A percentile compares a stretch with the other conserved stretches of the same genome.
phyloP scores from a whole-genome alignment of 2,329 filamentous ascomycete species.

The Alternaria brassicae region DNA sequence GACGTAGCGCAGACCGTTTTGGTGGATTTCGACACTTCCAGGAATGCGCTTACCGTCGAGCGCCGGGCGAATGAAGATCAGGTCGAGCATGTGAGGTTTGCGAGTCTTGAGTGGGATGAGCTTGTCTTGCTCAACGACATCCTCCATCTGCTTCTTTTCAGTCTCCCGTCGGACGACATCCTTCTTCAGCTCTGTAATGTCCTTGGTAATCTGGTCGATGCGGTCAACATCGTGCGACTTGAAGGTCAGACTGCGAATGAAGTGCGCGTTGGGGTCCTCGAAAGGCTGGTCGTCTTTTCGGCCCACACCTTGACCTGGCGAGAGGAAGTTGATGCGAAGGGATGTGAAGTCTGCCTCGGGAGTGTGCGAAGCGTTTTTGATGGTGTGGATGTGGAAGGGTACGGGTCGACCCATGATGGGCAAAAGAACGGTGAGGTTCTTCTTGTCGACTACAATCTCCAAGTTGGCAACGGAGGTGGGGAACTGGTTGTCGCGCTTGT shows the following conservation, averaged over 20 bases:
- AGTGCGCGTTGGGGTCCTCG: conserved; percentile 94
- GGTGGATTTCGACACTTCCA: conserved; percentile 95
- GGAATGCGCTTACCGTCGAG: conserved; percentile 97
- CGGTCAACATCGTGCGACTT: conserved; percentile 87
- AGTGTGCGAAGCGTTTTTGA: conserved; percentile 98
- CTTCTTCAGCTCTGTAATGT: conserved; percentile 96
- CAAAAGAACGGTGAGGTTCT: conserved; percentile 87
- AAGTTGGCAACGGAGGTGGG: conserved; percentile 83
- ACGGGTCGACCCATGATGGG: conserved; percentile 98
- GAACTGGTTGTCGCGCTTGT: conserved; percentile 96
- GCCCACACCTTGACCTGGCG: conserved; percentile 94
- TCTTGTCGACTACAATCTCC: conserved; percentile 87
- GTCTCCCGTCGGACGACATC: conserved; percentile 90
- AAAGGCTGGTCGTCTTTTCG: conserved; percentile 98
- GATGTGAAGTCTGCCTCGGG: conserved; percentile 95
- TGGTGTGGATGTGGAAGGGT: conserved; percentile 96
- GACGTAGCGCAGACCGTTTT: conserved; percentile 94
- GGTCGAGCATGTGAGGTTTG: conserved; percentile 86
- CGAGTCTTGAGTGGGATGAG: conserved; percentile 93
- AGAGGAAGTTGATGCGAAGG: conserved; percentile 95
- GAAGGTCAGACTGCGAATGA: conserved; percentile 94
- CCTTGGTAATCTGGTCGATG: conserved; percentile 87
- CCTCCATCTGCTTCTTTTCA: conserved; percentile 99
- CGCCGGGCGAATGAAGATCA: conserved; percentile 93
- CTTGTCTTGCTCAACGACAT: conserved; percentile 98